A percentile compares a stretch with the other conserved stretches of the same genome.
These are phyloP conservation scores for Centaurea solstitialis DNA, from an alignment of 129 eudicot species.

Conservation along the genomic window DNA sequence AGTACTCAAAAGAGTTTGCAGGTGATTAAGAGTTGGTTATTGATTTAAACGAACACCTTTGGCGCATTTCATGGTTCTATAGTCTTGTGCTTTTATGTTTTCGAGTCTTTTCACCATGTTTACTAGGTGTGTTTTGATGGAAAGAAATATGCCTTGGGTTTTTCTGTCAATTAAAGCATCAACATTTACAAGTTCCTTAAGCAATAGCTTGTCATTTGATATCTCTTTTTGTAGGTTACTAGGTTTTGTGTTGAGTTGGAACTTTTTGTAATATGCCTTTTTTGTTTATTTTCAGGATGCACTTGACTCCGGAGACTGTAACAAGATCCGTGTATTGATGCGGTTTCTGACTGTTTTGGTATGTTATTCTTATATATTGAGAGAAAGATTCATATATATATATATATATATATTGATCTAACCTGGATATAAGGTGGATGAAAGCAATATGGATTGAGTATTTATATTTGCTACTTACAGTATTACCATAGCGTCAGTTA, in stretches of 20 bases:
- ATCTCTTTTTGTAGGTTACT: no score
- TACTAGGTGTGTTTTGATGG: neutral
- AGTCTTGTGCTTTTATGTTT: neutral
- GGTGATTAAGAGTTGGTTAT: conserved; percentile 40
- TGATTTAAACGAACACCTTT: neutral
- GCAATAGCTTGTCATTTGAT: neutral
- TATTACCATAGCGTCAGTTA: neutral
- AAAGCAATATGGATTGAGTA: neutral
- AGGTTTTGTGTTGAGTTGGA: neutral
- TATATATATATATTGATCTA: neutral
- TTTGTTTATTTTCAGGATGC: conserved; percentile 56
- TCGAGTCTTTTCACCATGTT: neutral
- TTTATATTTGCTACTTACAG: neutral
- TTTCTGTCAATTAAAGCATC: neutral
- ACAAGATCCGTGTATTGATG: conserved; percentile 69
- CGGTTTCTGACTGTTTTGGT: conserved; percentile 93
- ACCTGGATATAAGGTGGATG: neutral
- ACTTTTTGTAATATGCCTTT: conserved; percentile 3
- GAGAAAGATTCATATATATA: neutral
- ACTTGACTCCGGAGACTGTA: conserved; percentile 66
- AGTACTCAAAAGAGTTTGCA: conserved; percentile 66
- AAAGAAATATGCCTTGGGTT: neutral
- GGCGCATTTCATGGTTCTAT: neutral
- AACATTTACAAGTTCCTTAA: no score
- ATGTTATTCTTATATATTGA: conserved; percentile 17